These are phyloP conservation scores for Eleusine coracana DNA, from an alignment of 176 grass and related monocot genomes.

Conservation along the genomic window DNA sequence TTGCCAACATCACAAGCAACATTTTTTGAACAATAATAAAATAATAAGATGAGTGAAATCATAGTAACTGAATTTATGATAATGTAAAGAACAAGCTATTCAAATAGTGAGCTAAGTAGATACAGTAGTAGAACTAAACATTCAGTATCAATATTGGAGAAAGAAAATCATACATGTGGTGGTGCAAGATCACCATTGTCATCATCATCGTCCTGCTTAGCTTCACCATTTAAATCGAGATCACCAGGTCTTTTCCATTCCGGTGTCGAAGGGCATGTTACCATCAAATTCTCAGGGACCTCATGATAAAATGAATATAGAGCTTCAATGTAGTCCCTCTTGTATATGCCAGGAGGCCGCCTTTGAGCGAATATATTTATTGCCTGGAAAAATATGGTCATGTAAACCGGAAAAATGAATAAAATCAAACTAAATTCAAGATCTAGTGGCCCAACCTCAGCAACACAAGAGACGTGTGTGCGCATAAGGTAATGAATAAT, in stretches of 20 bases:
- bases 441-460: constrained; percentile 56
- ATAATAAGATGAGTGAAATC: neutral
- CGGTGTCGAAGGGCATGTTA: constrained; percentile 82
- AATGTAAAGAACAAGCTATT: neutral
- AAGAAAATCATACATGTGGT: constrained; percentile 54
- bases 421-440: constrained; percentile 30
- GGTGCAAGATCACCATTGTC: constrained; percentile 58
- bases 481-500: constrained; percentile 97
- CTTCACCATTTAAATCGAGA: constrained; percentile 98
- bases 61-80: neutral
- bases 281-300: constrained; percentile 68
- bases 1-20: neutral
- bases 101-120: neutral
- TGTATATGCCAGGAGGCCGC: constrained; percentile 97
- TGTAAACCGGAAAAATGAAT: neutral
- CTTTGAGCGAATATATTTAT: constrained; percentile 68
- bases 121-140: neutral
- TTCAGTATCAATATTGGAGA: neutral
- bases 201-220: constrained; percentile 85
- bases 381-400: constrained; percentile 50
- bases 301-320: constrained; percentile 97
- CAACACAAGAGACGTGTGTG: constrained; percentile 63
- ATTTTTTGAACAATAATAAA: neutral
- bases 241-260: constrained; percentile 91
- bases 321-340: constrained; percentile 90